Percentiles rank a stretch among this genome's conserved stretches.
Conservation (phyloP, 2,329 filamentous ascomycete genomes). For the Nannizzia gypsea region DNA sequence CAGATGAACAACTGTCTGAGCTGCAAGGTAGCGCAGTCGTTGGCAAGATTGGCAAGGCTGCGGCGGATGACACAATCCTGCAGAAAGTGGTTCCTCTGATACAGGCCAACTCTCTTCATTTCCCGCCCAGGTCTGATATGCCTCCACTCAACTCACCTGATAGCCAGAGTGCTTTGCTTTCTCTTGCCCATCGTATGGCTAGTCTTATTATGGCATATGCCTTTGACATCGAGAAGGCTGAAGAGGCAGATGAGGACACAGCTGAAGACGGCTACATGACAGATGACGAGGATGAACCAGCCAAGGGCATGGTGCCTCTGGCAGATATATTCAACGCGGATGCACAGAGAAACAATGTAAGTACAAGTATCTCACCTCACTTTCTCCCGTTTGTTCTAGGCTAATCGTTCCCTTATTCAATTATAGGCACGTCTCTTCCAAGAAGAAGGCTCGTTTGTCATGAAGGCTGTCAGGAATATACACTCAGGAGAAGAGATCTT, state of each 20-base stretch:
- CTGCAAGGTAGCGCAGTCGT: slow-evolving; percentile 69
- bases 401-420: neutral
- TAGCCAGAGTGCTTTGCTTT: slow-evolving; percentile 38
- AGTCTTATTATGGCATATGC: slow-evolving; percentile 88
- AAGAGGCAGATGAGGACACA: slow-evolving; percentile 41
- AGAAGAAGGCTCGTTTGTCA: slow-evolving; percentile 29
- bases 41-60: slow-evolving; percentile 60
- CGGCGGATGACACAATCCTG: slow-evolving; percentile 59
- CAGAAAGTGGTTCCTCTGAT: slow-evolving; percentile 45
- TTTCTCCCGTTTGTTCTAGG: neutral
- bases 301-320: slow-evolving; percentile 82
- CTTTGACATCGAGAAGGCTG: slow-evolving; percentile 57
- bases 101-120: slow-evolving; percentile 29
- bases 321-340: slow-evolving; percentile 85
- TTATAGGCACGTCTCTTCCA: slow-evolving; percentile 48
- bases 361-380: slow-evolving; percentile 16
- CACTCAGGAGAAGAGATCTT: slow-evolving; percentile 58
- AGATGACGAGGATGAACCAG: slow-evolving; percentile 55
- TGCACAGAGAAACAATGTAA: slow-evolving; percentile 65
- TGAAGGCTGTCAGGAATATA: slow-evolving; percentile 2
- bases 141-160: slow-evolving; percentile 30
- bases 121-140: slow-evolving; percentile 30
- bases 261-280: slow-evolving; percentile 41
- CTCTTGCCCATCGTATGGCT: slow-evolving; percentile 65
- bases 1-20: slow-evolving; percentile 52